Conservation (phyloP, 140 eudicot species). For the Stevia rebaudiana region DNA sequence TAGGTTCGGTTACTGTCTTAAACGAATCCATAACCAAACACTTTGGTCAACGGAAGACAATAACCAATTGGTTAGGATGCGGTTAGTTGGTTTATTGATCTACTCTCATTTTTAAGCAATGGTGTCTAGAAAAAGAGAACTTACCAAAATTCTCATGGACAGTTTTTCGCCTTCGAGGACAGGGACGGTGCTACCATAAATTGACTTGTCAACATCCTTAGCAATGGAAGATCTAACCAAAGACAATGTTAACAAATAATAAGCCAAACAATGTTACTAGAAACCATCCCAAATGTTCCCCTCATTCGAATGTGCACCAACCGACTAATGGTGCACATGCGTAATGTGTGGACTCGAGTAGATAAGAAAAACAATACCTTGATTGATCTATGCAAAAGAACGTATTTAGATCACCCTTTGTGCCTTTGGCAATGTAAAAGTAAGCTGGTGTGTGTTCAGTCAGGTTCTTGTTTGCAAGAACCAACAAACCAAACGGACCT, state of each 20-base stretch:
- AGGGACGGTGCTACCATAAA: conserved; percentile 70
- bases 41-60: background rate
- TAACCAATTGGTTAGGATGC: background rate
- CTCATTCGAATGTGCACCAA: background rate
- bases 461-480: conserved; percentile 43
- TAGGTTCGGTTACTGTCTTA: background rate
- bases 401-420: conserved; percentile 37
- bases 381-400: conserved; percentile 72
- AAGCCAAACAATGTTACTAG: background rate
- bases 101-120: background rate
- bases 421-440: conserved; percentile 59
- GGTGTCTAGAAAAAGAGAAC: background rate
- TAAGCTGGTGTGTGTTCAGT: conserved; percentile 78
- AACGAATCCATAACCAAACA: background rate
- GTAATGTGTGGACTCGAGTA: background rate
- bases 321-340: background rate
- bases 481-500: conserved; percentile 79
- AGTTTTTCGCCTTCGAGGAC: conserved; percentile 68
- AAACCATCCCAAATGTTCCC: background rate
- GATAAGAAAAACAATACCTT: conserved; percentile 20
- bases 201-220: conserved; percentile 51
- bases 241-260: background rate
- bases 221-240: conserved; percentile 66
- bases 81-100: background rate
- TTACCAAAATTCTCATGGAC: conserved; percentile 60